Evolutionary conservation across 2,329 filamentous ascomycete species (phyloP).

Genomic region (Malbranchea zuffiana): DNA sequence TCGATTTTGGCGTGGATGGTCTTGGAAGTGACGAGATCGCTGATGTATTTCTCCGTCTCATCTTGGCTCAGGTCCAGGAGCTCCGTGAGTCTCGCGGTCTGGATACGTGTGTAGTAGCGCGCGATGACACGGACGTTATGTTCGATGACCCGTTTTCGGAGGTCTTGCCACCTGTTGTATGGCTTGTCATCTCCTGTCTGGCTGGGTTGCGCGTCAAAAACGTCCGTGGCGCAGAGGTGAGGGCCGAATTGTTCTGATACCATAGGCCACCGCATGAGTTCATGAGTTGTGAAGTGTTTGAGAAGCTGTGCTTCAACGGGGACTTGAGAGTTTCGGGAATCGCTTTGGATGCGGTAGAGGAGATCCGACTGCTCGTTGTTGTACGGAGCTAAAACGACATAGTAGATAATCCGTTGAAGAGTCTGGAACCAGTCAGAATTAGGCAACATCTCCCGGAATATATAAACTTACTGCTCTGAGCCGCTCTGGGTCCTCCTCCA

Average conservation of each 20-base stretch:
- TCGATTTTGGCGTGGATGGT: constrained; percentile 98
- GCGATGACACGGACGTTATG: constrained; percentile 96
- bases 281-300: constrained; percentile 87
- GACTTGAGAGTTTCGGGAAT: constrained; percentile 68
- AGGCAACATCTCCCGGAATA: constrained; percentile 14
- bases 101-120: constrained; percentile 97
- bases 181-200: constrained; percentile 62
- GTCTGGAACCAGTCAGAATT: constrained; percentile 43
- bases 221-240: constrained; percentile 77
- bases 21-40: constrained; percentile 91
- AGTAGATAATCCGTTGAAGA: constrained; percentile 92
- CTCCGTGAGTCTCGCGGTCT: constrained; percentile 79
- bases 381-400: constrained; percentile 88
- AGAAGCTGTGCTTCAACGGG: constrained; percentile 73
- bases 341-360: constrained; percentile 80
- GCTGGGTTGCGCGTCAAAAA: constrained; percentile 60
- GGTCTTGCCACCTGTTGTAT: constrained; percentile 77
- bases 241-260: constrained; percentile 80
- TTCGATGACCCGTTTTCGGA: constrained; percentile 97
- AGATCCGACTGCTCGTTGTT: constrained; percentile 98
- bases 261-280: constrained; percentile 97
- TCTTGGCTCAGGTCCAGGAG: constrained; percentile 86
- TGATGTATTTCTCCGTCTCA: constrained; percentile 98
- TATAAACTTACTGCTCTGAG: constrained; percentile 60
- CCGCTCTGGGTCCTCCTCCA: constrained; percentile 79